Evolutionary conservation across 495 filamentous ascomycete genomes (phyloP), one percentile per base, ranked within the genome.

Genomic region (Tuber magnatum): DNA sequence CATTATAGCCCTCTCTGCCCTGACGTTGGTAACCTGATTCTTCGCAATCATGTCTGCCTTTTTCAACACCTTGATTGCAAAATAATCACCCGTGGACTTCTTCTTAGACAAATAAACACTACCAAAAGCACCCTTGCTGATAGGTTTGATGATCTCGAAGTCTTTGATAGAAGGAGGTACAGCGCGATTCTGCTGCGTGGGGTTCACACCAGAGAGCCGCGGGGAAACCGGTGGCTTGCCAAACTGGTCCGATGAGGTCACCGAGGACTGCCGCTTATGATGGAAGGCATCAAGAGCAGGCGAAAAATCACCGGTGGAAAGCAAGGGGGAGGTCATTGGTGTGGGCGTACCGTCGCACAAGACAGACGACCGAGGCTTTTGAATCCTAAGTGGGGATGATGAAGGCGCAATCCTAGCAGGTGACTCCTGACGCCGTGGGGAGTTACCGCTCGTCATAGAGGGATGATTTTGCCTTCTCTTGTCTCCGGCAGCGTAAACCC

Each of bases 31-130:
- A 80, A 98, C 94, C 83, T 99, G 95, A 84, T 99, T 99, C 83
- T 99, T 99, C 72, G 96, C 96, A 77, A 99, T 93, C 95, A 99
- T 99, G 85, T 99, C 95, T 16, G 96, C 94, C 83, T 99, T 99
- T 85, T 97, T 97, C 74, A 99, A 83, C 24, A 97, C 96, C 83
- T 99, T 99, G 85, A 99, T 97, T 6, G 95, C 95, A 84, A 92
- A 99, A 83, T 98, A 98, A 81, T 99, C 95, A 38, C 94, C 94
- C 2, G 96, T 98, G 0, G 93, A 94, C 83, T 97, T 99, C 87
- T 99, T 99, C 83, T 98, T 99, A 0, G 94, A 92, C 73, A 99
- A 84, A 81, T 98, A 99, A 20, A 99, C 95, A 83, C 95, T 98
- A 8, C 95, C 95, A 85, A 99, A 99, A 22, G 95, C 95, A 75